These are phyloP conservation scores for Huntiella moniliformis DNA, from an alignment of 2,329 filamentous ascomycete species.

Conservation along the genomic window DNA sequence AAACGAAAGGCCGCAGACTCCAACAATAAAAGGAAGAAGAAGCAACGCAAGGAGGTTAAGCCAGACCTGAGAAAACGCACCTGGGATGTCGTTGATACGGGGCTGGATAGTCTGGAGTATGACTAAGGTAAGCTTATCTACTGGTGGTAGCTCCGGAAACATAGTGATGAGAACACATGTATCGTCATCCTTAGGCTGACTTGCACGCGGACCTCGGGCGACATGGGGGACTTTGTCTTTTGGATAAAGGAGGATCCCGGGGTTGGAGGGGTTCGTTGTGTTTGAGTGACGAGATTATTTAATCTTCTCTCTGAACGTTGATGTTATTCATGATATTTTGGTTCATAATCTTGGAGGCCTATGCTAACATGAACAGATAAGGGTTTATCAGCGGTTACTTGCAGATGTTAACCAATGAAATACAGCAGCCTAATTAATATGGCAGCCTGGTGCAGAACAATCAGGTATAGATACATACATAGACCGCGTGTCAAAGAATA, in stretches of 20 bases:
- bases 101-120: conserved; percentile 41
- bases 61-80: conserved; percentile 47
- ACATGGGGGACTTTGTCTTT: conserved; percentile 4
- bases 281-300: conserved; percentile 20
- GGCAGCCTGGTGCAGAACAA: too few relatives aligned
- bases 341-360: too few relatives aligned
- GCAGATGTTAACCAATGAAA: too few relatives aligned
- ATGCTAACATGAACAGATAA: too few relatives aligned
- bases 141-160: conserved; percentile 13
- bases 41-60: conserved; percentile 27
- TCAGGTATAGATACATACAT: too few relatives aligned
- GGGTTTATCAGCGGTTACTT: too few relatives aligned
- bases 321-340: too few relatives aligned
- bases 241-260: conserved; percentile 5
- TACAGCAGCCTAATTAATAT: too few relatives aligned
- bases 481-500: too few relatives aligned
- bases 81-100: conserved; percentile 46
- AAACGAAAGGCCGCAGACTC: background rate
- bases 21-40: conserved; percentile 18
- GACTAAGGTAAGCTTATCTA: conserved; percentile 24
- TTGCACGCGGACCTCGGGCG: conserved; percentile 14
- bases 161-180: conserved; percentile 64
- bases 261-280: conserved; percentile 6
- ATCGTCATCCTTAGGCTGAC: conserved; percentile 98
- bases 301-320: conserved; percentile 33